These are phyloP conservation scores for Marasmius fiardii DNA, from an alignment of 1,284 basidiomycete species.

Conservation along the genomic window DNA sequence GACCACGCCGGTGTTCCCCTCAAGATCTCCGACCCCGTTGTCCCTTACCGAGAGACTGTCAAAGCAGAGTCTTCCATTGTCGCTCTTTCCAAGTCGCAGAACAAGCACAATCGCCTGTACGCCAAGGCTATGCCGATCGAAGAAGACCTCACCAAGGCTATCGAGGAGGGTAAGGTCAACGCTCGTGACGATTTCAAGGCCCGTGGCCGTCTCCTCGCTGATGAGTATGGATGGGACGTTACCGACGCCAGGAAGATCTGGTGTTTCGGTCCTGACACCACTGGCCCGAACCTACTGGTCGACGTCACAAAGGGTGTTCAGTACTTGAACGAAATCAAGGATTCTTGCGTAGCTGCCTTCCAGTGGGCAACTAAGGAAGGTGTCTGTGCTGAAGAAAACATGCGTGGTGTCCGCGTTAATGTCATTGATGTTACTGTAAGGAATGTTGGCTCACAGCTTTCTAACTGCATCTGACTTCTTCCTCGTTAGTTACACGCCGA, in stretches of 20 bases:
- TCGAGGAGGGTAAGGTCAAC: slow-evolving; percentile 85
- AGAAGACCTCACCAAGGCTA: slow-evolving; percentile 92
- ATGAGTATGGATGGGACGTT: slow-evolving; percentile 98
- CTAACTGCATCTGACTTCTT: slow-evolving; percentile 11
- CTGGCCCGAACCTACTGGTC: slow-evolving; percentile 95
- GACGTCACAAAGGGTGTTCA: slow-evolving; percentile 99
- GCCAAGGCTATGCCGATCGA: slow-evolving; percentile 91
- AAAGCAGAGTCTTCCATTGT: slow-evolving; percentile 94
- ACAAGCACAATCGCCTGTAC: slow-evolving; percentile 99
- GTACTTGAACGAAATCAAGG: slow-evolving; percentile 99
- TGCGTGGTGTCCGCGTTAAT: slow-evolving; percentile 98
- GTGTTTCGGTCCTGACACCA: slow-evolving; percentile 99
- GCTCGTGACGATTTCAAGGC: slow-evolving; percentile 98
- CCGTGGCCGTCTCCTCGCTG: slow-evolving; percentile 94
- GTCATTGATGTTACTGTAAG: slow-evolving; percentile 92
- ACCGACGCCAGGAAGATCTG: slow-evolving; percentile 99
- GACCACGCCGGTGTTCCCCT: slow-evolving; percentile 99
- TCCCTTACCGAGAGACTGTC: slow-evolving; percentile 98
- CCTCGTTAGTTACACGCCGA: slow-evolving; percentile 84
- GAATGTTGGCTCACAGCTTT: slow-evolving; percentile 10
- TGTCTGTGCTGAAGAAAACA: slow-evolving; percentile 95
- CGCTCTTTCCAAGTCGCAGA: slow-evolving; percentile 98
- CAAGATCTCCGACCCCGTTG: slow-evolving; percentile 98
- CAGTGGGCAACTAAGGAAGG: slow-evolving; percentile 99
- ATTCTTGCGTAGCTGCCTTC: slow-evolving; percentile 98